Evolutionary conservation across 1,284 basidiomycete genomes (phyloP), one percentile per base, ranked within the genome.

Genomic region (Ceratobasidium sp.): DNA sequence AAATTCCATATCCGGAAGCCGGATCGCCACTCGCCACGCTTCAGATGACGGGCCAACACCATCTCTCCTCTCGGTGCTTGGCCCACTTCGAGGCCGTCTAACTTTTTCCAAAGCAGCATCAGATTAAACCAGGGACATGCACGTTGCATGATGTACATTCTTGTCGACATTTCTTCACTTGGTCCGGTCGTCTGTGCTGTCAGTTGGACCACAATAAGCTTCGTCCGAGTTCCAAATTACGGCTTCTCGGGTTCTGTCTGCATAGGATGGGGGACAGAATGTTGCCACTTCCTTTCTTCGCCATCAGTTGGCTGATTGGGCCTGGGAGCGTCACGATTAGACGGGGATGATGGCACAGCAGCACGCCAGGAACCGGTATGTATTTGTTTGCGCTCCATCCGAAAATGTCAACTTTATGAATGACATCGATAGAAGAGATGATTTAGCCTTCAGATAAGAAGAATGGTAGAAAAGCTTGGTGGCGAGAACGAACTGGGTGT

Each of bases 1-100:
- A 66, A 66, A 64, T 64, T 39, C 51, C 61, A 33, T 3, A 66
- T 64, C 61, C 6, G 49, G 49, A 15, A 26, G n/a, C 51, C 68
- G 53, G 68, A 42, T 42, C 68, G 51, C 55, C 28, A 40, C 15
- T 26, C 53, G 39, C 55, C 51, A 13, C 44, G 44, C 18, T 18
- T 18, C 20, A 64, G 72, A 76, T 76, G 72, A 76, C 61, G 23
- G 46, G 20, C 53, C 46, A 66, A 76, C 72, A 76, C 72, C 72
- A 33, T 9, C 46, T 20, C 20, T 2, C 44, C 9, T 40, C 40
- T 42, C 26, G 44, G 33, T 33, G 33, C 33, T 33, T 33, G 33
- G 33, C 33, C 33, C 33, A 33, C 33, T 33, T 33, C 33, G 33
- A 33, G 33, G 33, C 33, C 64, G 44, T 44, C 18, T 46, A 49